A percentile compares a stretch with the other conserved stretches of the same genome.
Conservation (phyloP, 1,139 yeast species). For the Yueomyces sp. region DNA sequence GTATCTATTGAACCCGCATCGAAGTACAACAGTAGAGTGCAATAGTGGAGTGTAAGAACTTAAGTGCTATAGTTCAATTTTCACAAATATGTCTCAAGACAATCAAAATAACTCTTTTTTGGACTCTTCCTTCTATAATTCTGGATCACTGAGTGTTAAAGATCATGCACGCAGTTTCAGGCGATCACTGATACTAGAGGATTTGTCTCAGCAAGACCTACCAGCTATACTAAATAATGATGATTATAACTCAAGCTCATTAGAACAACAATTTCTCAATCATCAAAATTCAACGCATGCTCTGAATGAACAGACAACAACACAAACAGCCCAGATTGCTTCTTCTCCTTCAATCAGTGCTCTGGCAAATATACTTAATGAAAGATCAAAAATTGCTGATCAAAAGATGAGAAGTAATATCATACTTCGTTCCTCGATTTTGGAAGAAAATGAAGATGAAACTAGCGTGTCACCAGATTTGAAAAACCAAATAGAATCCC, state of each 20-base stretch:
- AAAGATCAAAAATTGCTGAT: conserved; percentile 23
- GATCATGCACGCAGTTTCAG: conserved; percentile 38
- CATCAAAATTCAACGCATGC: too few relatives aligned
- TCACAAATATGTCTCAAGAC: too few relatives aligned
- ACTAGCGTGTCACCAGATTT: conserved; percentile 15
- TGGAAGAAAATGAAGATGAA: conserved; percentile 22
- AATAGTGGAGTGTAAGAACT: too few relatives aligned
- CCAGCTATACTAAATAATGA: background rate
- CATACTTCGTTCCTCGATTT: conserved; percentile 8
- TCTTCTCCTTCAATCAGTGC: conserved; percentile 33
- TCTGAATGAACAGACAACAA: conserved; percentile 1
- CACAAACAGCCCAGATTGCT: conserved; percentile 27
- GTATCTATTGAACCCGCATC: too few relatives aligned
- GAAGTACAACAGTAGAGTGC: too few relatives aligned
- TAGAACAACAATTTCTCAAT: too few relatives aligned
- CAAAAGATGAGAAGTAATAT: conserved; percentile 11
- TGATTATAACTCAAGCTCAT: background rate
- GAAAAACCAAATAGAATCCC: background rate
- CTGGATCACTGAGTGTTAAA: conserved; percentile 20
- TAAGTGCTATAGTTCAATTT: too few relatives aligned
- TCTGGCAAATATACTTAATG: conserved; percentile 26
- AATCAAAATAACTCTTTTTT: conserved; percentile 1
- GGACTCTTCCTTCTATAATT: conserved; percentile 21
- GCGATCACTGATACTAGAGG: conserved; percentile 24
- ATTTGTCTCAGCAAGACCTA: background rate